These are phyloP conservation scores for Cunninghamia lanceolata DNA, from an alignment of 75 land plant genomes.

Conservation along the genomic window DNA sequence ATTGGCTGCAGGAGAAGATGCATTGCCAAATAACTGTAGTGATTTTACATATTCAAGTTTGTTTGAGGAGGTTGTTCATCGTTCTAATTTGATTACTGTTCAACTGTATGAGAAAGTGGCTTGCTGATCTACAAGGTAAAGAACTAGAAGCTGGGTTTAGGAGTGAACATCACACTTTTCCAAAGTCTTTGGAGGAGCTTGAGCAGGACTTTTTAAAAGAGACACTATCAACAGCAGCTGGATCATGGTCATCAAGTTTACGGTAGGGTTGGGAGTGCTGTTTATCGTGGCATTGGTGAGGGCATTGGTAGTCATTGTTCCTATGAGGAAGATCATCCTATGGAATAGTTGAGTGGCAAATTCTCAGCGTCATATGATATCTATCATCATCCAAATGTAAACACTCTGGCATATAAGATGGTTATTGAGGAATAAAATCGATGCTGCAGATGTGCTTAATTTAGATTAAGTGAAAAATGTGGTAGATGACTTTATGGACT, in stretches of 20 bases:
- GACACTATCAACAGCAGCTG: conserved; percentile 40
- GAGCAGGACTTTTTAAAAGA: conserved; percentile 78
- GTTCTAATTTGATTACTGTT: conserved; percentile 77
- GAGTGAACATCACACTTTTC: conserved; percentile 33
- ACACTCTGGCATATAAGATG: background rate
- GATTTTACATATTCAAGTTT: conserved; percentile 18
- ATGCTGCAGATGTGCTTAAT: background rate
- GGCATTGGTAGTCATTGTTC: background rate
- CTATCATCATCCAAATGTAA: background rate
- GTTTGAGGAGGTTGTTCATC: conserved; percentile 65
- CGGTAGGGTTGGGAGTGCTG: conserved; percentile 1
- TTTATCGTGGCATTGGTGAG: background rate
- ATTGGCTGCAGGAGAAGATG: conserved; percentile 7
- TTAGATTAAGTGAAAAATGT: background rate
- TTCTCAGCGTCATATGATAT: conserved; percentile 10
- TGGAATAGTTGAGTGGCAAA: conserved; percentile 1
- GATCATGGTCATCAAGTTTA: conserved; percentile 9
- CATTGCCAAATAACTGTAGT: background rate
- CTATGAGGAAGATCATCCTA: background rate
- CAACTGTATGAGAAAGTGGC: conserved; percentile 93
- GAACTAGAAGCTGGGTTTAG: conserved; percentile 36
- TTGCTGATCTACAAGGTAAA: conserved; percentile 38
- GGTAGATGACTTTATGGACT: background rate
- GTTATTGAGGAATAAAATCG: background rate
- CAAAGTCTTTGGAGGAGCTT: conserved; percentile 68